A percentile compares a stretch with the other conserved stretches of the same genome.
phyloP scores from a whole-genome alignment of 352 stramenopile species.

The Globisporangium nunn region DNA sequence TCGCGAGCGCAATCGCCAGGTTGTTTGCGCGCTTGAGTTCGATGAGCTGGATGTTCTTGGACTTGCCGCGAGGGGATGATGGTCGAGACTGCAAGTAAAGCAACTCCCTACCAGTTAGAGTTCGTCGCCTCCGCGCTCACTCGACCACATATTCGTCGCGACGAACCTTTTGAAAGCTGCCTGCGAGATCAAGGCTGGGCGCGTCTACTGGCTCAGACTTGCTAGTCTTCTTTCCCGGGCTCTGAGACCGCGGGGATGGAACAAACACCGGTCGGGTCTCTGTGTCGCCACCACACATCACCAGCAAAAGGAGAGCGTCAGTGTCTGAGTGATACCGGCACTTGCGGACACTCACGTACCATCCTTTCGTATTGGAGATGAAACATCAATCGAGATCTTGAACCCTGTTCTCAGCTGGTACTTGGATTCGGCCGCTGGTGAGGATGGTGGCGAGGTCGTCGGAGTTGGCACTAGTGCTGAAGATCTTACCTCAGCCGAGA shows the following conservation, averaged over 20 bases:
- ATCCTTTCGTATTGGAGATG: conserved; percentile 28
- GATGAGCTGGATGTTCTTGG: conserved; percentile 69
- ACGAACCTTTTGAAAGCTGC: conserved; percentile 58
- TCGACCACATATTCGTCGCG: neutral
- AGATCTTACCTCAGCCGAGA: neutral
- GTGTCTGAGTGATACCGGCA: neutral
- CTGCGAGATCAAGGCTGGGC: conserved; percentile 7
- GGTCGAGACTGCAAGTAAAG: conserved; percentile 31
- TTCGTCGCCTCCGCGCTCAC: neutral
- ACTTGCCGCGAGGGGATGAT: conserved; percentile 62
- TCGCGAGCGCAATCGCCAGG: conserved; percentile 57
- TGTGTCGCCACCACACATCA: conserved; percentile 8
- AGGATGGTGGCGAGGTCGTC: conserved; percentile 8
- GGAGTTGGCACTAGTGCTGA: neutral
- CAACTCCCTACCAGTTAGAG: neutral
- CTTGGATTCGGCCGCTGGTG: conserved; percentile 25
- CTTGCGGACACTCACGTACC: conserved; percentile 20
- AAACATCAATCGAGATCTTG: conserved; percentile 44
- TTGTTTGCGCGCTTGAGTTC: conserved; percentile 81
- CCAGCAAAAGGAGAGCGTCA: neutral
- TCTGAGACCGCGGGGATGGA: conserved; percentile 42
- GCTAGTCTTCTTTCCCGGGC: conserved; percentile 18
- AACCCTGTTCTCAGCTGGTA: conserved; percentile 46
- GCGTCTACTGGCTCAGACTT: conserved; percentile 6
- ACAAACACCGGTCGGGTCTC: conserved; percentile 42